A percentile compares a stretch with the other conserved stretches of the same genome.
These are phyloP conservation scores for Trifolium fragiferum DNA, from an alignment of 306 rosid genomes.

Conservation along the genomic window DNA sequence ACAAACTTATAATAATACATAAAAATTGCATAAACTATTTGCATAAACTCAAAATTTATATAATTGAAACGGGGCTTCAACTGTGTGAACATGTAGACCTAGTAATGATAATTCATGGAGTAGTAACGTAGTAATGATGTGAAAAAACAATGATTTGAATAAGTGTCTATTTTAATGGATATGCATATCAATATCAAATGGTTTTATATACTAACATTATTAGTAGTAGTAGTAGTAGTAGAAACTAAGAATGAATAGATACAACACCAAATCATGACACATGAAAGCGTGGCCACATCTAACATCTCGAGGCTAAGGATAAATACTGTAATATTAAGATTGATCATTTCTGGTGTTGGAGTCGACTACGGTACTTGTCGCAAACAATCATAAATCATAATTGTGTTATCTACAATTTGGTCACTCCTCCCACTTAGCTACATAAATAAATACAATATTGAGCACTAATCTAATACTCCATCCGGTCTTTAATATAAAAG, in stretches of 20 bases:
- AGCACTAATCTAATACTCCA: too few species aligned
- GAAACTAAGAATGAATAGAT: conserved; percentile 7
- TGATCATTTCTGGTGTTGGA: conserved; percentile 32
- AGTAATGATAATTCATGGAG: too few species aligned
- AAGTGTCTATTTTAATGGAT: conserved; percentile 11
- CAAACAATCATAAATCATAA: conserved; percentile 38
- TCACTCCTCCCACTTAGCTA: conserved; percentile 41
- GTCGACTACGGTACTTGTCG: conserved; percentile 33
- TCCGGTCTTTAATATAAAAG: too few species aligned
- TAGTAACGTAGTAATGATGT: not conserved
- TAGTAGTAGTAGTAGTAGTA: not conserved
- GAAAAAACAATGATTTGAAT: not conserved
- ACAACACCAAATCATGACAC: not conserved
- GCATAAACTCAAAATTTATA: too few species aligned
- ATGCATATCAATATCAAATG: not conserved
- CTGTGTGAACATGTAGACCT: too few species aligned
- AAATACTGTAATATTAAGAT: conserved; percentile 5
- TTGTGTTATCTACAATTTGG: conserved; percentile 24
- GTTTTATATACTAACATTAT: not conserved
- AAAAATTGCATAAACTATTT: too few species aligned
- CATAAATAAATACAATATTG: not conserved
- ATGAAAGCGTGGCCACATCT: conserved; percentile 17
- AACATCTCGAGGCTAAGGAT: conserved; percentile 9
- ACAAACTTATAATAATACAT: too few species aligned
- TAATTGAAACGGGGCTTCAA: too few species aligned